These are phyloP conservation scores for Candida methanosorbosa DNA, from an alignment of 805 yeast species.

Conservation along the genomic window DNA sequence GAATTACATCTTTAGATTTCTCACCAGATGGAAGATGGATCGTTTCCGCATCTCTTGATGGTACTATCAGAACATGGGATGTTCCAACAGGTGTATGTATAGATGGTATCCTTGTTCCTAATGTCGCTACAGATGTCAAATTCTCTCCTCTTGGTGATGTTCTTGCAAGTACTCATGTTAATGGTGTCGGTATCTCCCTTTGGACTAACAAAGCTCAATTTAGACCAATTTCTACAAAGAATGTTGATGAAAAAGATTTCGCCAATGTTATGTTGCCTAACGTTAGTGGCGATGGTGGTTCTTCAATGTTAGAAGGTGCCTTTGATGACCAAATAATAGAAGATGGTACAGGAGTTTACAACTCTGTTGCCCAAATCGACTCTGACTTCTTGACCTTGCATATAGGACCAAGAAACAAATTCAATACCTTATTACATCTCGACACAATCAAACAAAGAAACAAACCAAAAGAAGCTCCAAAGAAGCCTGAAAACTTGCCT, in stretches of 20 bases:
- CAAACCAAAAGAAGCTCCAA: slow-evolving; percentile 84
- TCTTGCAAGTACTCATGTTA: slow-evolving; percentile 87
- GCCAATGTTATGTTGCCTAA: slow-evolving; percentile 58
- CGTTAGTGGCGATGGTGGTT: slow-evolving; percentile 70
- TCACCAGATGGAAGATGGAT: slow-evolving; percentile 96
- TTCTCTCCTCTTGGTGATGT: slow-evolving; percentile 85
- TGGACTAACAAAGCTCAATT: slow-evolving; percentile 94
- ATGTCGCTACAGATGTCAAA: slow-evolving; percentile 72
- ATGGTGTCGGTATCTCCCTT: slow-evolving; percentile 79
- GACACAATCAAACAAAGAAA: slow-evolving; percentile 81
- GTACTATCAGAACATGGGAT: slow-evolving; percentile 94
- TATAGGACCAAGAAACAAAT: slow-evolving; percentile 66
- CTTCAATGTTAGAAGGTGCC: slow-evolving; percentile 70
- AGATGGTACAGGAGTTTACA: slow-evolving; percentile 26
- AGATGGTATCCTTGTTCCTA: slow-evolving; percentile 75
- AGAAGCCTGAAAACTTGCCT: slow-evolving; percentile 69
- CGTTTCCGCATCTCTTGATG: slow-evolving; percentile 72
- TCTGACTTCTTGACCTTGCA: slow-evolving; percentile 63
- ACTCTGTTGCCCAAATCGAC: slow-evolving; percentile 55
- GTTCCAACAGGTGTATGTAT: slow-evolving; percentile 95
- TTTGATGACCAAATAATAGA: slow-evolving; percentile 34
- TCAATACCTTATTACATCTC: slow-evolving; percentile 68
- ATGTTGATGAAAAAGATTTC: slow-evolving; percentile 69
- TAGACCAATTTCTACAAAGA: slow-evolving; percentile 64
- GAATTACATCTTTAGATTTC: slow-evolving; percentile 82